A percentile compares a stretch with the other conserved stretches of the same genome.
Conservation (phyloP, 2,329 filamentous ascomycete genomes). For the Xylariaceae sp. region DNA sequence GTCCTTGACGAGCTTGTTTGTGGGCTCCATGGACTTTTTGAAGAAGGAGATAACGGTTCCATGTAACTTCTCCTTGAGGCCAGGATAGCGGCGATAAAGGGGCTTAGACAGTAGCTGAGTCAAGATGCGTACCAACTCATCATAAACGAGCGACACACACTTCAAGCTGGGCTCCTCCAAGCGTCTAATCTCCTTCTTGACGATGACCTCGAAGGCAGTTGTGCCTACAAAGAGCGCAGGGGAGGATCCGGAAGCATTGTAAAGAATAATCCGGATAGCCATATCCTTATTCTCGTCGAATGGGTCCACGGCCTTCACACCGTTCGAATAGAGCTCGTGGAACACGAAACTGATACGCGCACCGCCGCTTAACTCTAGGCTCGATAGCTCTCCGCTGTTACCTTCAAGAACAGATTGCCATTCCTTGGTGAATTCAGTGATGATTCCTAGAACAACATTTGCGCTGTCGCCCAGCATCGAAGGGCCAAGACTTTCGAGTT, state of each 20-base stretch:
- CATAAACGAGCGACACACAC: constrained; percentile 95
- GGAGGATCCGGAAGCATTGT: constrained; percentile 98
- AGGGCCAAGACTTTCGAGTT: constrained; percentile 81
- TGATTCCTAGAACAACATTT: constrained; percentile 97
- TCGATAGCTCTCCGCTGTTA: constrained; percentile 94
- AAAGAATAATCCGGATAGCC: constrained; percentile 93
- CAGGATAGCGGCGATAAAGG: constrained; percentile 89
- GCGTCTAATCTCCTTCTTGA: constrained; percentile 97
- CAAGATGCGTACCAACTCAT: constrained; percentile 94
- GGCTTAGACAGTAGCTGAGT: constrained; percentile 84
- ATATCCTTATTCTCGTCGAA: constrained; percentile 97
- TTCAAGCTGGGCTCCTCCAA: constrained; percentile 95
- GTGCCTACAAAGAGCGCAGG: constrained; percentile 96
- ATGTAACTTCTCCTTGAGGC: constrained; percentile 95
- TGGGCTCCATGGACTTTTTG: constrained; percentile 97
- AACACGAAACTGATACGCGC: constrained; percentile 99
- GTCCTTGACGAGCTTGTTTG: constrained; percentile 93
- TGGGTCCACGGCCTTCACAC: constrained; percentile 94
- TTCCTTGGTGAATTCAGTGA: constrained; percentile 97
- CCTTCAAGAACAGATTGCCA: constrained; percentile 95
- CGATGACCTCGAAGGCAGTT: constrained; percentile 96
- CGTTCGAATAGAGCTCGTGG: constrained; percentile 96
- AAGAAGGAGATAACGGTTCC: constrained; percentile 89
- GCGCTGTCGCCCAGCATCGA: constrained; percentile 94
- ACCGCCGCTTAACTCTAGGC: constrained; percentile 89